Evolutionary conservation across 2,329 filamentous ascomycete genomes (phyloP), one percentile per base, ranked within the genome.

Genomic region (Cyphellophora attinorum): DNA sequence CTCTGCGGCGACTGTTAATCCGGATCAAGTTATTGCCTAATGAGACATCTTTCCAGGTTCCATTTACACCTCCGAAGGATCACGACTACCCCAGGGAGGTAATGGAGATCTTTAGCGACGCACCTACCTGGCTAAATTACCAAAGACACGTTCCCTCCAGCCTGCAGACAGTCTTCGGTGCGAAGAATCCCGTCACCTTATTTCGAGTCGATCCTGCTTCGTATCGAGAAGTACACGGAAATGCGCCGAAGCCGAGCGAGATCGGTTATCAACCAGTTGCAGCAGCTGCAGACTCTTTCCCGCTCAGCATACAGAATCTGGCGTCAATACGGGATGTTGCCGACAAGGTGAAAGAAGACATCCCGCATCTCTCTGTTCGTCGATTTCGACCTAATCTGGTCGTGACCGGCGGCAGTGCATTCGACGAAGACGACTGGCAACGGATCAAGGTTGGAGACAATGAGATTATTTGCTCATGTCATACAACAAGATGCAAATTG

Each of bases 311-410:
- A 4, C 53, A 76, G 29, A 72, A 65, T 30, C 51, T 77, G 11
- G 59, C 70, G 11, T 73, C 68, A 27, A 61, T 75, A 10, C 64
- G 62, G 5, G 64, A 73, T 16, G 58, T 76, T 4, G 65, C 64
- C 5, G 50, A 48, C 3, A 55, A 57, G 10, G 59, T 74, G 4
- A 48, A 42, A 15, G 43, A 47, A 5, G 55, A 54, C 3, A 54
- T 58, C 11, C 62, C 61, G 1, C 50, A 52, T 2, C 55, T 77
- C 19, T 64, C 66, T 33, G 64, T 67, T n/a, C 53, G 65, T 5
- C 64, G 72, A 11, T 77, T 75, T 47, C 61, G 74, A 27, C 64
- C 72, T 11, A 78, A 78, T 46, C 64, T 78, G 28, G 64, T 74
- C 37, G 45, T 76, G 29, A 62, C 66, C 14, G 73, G 73, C 0